phyloP scores from a whole-genome alignment of 2,329 filamentous ascomycete species.

The Metarhizium rileyi region DNA sequence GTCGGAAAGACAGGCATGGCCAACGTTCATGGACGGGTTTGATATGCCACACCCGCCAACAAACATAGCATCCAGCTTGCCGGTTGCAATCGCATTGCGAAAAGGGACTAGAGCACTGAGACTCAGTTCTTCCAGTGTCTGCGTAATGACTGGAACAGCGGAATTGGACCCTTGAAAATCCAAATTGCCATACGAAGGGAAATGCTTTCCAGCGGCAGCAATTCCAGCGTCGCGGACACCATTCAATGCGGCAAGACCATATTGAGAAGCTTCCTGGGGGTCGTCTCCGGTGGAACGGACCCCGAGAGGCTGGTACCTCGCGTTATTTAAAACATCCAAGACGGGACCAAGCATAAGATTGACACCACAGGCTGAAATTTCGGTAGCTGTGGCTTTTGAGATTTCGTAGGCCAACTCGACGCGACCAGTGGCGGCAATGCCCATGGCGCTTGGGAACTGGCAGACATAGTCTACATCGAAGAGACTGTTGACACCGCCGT shows the following conservation, averaged over 20 bases:
- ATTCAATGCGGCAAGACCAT: constrained; percentile 81
- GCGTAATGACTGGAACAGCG: constrained; percentile 91
- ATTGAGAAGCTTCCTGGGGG: constrained; percentile 88
- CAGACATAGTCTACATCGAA: constrained; percentile 94
- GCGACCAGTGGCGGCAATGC: constrained; percentile 82
- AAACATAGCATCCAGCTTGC: constrained; percentile 83
- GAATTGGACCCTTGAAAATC: constrained; percentile 86
- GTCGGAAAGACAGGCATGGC: constrained; percentile 87
- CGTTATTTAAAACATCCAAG: constrained; percentile 87
- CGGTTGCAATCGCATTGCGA: constrained; percentile 76
- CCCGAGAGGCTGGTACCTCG: constrained; percentile 79
- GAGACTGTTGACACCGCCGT: constrained; percentile 93
- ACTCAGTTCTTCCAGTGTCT: constrained; percentile 85
- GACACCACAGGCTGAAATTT: constrained; percentile 85
- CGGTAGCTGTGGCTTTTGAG: constrained; percentile 85
- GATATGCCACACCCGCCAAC: constrained; percentile 90
- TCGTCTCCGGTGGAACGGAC: constrained; percentile 88
- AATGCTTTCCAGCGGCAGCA: constrained; percentile 88
- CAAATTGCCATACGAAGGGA: constrained; percentile 90
- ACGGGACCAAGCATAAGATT: constrained; percentile 94
- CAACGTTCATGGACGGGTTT: constrained; percentile 84
- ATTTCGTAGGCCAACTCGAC: constrained; percentile 80
- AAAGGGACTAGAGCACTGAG: constrained; percentile 89
- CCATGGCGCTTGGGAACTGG: constrained; percentile 96
- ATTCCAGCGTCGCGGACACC: constrained; percentile 88